phyloP scores from a whole-genome alignment of 768 basidiomycete genomes.

The Mycena venus region DNA sequence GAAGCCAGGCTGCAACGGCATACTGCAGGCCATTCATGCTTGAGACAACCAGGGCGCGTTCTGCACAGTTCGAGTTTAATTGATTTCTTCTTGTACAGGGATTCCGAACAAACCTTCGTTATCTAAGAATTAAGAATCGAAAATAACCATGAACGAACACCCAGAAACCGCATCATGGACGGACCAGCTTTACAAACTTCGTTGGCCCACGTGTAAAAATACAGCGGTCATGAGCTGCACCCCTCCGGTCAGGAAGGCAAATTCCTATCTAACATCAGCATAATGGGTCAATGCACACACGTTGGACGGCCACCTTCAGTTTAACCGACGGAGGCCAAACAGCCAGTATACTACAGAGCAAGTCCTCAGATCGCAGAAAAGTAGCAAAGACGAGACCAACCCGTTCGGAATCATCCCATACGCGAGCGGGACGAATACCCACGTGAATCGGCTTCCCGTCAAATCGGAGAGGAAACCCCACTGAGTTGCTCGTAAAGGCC shows the following conservation, averaged over 20 bases:
- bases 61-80: conserved; percentile 3
- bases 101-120: conserved; percentile 34
- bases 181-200: conserved; percentile 35
- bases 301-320: conserved; percentile 27
- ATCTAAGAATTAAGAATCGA: conserved; percentile 23
- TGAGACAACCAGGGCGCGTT: conserved; percentile 40
- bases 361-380: conserved; percentile 7
- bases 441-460: conserved; percentile 39
- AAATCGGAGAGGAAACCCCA: conserved; percentile 43
- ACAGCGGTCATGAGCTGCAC: conserved; percentile 44
- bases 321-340: conserved; percentile 39
- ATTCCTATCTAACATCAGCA: conserved; percentile 17
- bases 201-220: conserved; percentile 43
- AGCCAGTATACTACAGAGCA: conserved; percentile 35
- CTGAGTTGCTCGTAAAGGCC: neutral
- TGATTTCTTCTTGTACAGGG: neutral
- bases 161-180: too few relatives aligned
- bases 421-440: conserved; percentile 39
- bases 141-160: neutral
- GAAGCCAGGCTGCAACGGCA: conserved; percentile 41
- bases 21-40: conserved; percentile 44
- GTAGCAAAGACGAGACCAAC: neutral
- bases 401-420: conserved; percentile 30
- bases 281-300: neutral
- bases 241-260: conserved; percentile 40